phyloP scores from a whole-genome alignment of 176 grass and related monocot genomes.

The Avena atlantica region DNA sequence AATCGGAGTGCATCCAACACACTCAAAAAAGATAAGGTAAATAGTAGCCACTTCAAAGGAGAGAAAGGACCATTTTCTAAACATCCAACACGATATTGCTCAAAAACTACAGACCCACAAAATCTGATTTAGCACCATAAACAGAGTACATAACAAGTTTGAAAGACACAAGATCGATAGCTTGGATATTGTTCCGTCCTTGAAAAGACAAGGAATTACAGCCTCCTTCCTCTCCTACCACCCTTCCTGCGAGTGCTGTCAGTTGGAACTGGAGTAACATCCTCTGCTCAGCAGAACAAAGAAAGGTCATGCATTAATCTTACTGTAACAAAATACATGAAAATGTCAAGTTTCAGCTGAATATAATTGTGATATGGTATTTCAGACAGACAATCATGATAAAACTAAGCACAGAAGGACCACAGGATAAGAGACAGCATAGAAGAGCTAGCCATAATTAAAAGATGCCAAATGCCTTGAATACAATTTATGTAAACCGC shows the following conservation, averaged over 20 bases:
- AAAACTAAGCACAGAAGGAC: no score
- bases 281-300: no score
- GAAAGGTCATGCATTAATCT: not conserved
- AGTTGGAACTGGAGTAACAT: constrained; percentile 62
- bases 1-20: not conserved
- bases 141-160: constrained; percentile 33
- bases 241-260: constrained; percentile 91
- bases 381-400: no score
- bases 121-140: constrained; percentile 21
- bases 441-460: no score
- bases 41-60: not conserved
- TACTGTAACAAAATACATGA: no score
- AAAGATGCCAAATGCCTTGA: no score
- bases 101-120: constrained; percentile 43
- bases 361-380: not conserved
- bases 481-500: no score
- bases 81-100: constrained; percentile 11
- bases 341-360: not conserved
- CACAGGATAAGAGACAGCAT: no score
- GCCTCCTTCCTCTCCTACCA: constrained; percentile 87
- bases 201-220: constrained; percentile 50
- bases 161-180: not conserved
- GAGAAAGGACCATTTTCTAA: constrained; percentile 13
- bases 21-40: not conserved
- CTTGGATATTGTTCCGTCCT: not conserved